A percentile compares a stretch with the other conserved stretches of the same genome.
phyloP scores from a whole-genome alignment of 2,329 filamentous ascomycete genomes.

The Colletotrichum chrysophilum region DNA sequence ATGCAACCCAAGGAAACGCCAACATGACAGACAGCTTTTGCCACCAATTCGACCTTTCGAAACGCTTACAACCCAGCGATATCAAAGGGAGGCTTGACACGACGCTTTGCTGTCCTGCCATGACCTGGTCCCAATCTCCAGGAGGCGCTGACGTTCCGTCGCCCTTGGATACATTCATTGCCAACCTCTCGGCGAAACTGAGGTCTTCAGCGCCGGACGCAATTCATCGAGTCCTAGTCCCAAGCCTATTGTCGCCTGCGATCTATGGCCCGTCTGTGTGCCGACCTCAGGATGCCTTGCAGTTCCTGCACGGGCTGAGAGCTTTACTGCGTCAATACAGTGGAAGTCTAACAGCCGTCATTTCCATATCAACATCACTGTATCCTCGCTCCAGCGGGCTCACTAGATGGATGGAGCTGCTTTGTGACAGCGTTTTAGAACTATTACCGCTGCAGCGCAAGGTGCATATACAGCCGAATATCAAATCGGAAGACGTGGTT shows the following conservation, averaged over 20 bases:
- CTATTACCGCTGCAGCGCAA: conserved; percentile 71
- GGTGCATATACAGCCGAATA: conserved; percentile 55
- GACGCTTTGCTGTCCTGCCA: conserved; percentile 42
- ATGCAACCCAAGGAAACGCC: not conserved
- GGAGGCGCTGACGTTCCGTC: conserved; percentile 36
- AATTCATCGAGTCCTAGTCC: conserved; percentile 85
- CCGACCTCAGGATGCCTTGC: conserved; percentile 75
- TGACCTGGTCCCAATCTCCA: conserved; percentile 15
- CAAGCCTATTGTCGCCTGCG: conserved; percentile 84
- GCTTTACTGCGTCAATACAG: conserved; percentile 74
- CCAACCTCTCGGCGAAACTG: conserved; percentile 60
- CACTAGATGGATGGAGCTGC: conserved; percentile 82
- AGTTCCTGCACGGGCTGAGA: conserved; percentile 81
- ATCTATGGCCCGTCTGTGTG: conserved; percentile 75
- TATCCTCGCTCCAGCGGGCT: conserved; percentile 79
- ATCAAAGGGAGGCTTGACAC: conserved; percentile 56
- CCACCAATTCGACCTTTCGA: conserved; percentile 75
- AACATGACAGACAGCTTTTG: conserved; percentile 58
- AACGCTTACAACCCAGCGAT: conserved; percentile 58
- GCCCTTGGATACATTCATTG: conserved; percentile 69
- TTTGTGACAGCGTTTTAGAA: conserved; percentile 87
- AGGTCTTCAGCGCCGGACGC: conserved; percentile 60
- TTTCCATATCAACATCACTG: conserved; percentile 81
- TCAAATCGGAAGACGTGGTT: conserved; percentile 70
- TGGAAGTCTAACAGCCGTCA: conserved; percentile 70